Conservation (phyloP, 805 yeast genomes). For the Lachancea sp. region DNA sequence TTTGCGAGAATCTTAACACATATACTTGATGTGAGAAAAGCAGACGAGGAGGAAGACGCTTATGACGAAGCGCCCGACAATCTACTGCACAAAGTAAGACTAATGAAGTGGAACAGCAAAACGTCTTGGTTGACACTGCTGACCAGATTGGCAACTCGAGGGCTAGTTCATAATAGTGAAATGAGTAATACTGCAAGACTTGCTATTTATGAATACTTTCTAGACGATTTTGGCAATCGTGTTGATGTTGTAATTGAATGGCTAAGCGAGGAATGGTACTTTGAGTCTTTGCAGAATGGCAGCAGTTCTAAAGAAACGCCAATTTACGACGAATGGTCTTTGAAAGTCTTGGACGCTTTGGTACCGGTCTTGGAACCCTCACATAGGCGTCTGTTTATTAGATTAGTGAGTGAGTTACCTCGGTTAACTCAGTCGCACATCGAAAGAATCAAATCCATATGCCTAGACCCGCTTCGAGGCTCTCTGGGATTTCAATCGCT, state of each 20-base stretch:
- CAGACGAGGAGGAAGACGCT: conserved; percentile 15
- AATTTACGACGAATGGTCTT: conserved; percentile 62
- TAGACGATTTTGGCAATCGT: conserved; percentile 63
- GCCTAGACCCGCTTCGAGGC: conserved; percentile 79
- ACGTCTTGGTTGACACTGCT: conserved; percentile 74
- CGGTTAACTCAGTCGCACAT: conserved; percentile 58
- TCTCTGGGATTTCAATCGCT: conserved; percentile 77
- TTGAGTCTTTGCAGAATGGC: conserved; percentile 34
- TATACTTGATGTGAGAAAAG: conserved; percentile 14
- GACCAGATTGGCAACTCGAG: conserved; percentile 77
- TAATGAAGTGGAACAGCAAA: conserved; percentile 50
- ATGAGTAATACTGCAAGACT: conserved; percentile 60
- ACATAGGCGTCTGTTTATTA: conserved; percentile 73
- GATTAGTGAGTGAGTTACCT: conserved; percentile 85
- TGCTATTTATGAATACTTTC: conserved; percentile 63
- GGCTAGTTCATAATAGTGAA: conserved; percentile 43
- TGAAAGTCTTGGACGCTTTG: conserved; percentile 64
- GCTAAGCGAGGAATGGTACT: conserved; percentile 93
- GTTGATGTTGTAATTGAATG: conserved; percentile 79
- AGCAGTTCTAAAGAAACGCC: conserved; percentile 28
- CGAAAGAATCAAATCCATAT: conserved; percentile 58
- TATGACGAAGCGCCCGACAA: not conserved
- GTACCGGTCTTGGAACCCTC: conserved; percentile 77
- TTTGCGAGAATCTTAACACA: conserved; percentile 47
- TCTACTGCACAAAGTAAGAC: conserved; percentile 18